A percentile compares a stretch with the other conserved stretches of the same genome.
Evolutionary conservation across 1,284 basidiomycete species (phyloP).

Genomic region (Heterobasidion annosum): DNA sequence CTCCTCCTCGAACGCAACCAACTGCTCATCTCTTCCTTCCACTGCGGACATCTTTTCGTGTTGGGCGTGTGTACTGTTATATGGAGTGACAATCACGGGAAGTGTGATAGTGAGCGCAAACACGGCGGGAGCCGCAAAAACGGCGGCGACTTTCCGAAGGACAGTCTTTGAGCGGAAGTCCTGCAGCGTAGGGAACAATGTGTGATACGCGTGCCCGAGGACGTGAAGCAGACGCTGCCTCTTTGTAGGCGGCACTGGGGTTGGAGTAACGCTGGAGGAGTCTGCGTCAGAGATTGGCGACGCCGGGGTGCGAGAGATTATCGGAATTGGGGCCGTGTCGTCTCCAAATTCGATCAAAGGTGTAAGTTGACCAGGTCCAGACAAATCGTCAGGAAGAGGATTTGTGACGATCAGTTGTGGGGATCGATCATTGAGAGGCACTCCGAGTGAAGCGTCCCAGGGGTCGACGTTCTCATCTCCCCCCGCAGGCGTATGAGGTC

Average conservation of each 20-base stretch:
- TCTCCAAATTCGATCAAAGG: constrained; percentile 5
- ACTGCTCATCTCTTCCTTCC: constrained; percentile 22
- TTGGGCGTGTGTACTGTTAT: constrained; percentile 28
- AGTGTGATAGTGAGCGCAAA: constrained; percentile 82
- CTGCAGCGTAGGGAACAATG: constrained; percentile 84
- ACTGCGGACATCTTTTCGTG: constrained; percentile 34
- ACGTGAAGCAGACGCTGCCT: constrained; percentile 31
- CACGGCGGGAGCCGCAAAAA: constrained; percentile 85
- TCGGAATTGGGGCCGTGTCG: constrained; percentile 30
- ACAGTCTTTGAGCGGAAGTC: constrained; percentile 67
- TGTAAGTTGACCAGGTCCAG: constrained; percentile 7
- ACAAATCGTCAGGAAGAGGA: constrained; percentile 18
- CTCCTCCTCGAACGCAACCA: constrained; percentile 66
- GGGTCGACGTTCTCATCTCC: constrained; percentile 23
- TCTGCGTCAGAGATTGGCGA: constrained; percentile 34
- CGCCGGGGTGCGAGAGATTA: constrained; percentile 47
- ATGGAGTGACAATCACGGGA: constrained; percentile 77
- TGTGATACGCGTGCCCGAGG: constrained; percentile 37
- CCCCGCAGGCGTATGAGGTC: constrained; percentile 15
- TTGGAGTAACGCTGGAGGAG: constrained; percentile 24
- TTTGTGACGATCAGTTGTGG: constrained; percentile 21
- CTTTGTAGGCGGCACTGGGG: constrained; percentile 29
- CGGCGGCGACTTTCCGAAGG: constrained; percentile 63
- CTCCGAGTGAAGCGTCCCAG: constrained; percentile 39
- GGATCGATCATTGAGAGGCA: constrained; percentile 40